Evolutionary conservation across 2,329 filamentous ascomycete species (phyloP), one percentile per base, ranked within the genome.

Genomic region (Ophiocordyceps camponoti-leonardi): DNA sequence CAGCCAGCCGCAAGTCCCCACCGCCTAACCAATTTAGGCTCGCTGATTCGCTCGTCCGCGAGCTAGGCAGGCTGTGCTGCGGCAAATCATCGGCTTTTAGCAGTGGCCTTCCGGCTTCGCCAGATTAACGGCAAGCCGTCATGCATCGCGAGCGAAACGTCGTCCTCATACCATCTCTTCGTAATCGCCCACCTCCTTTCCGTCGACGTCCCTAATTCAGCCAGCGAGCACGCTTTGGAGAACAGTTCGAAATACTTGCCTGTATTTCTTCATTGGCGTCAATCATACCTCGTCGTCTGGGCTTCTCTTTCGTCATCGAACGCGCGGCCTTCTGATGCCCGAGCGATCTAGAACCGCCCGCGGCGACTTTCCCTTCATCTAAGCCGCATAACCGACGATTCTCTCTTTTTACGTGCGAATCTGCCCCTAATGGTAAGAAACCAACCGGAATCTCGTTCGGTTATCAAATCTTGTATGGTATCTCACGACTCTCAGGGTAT

Each of bases 1-100:
- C 33, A 37, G 33, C 33, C 14, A 37, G 33, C 14, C 39, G 42
- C 39, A 18, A 19, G 43, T 49, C 50, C 50, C 52, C 53, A 52
- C 52, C 46, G 14, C 8, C 33, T 37, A 37, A 37, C 33, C 33
- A 18, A 16, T 16, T 18, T 16, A 16, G 16, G 33, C 33, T 7
- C 46, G 46, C 51, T 53, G 51, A 49, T 56, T 55, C 51, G 48
- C 33, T 37, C 33, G 33, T 18, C 33, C 16, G 33, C 51, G 33
- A 47, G 50, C 50, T 18, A 44, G 50, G 53, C 49, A 14, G 54
- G 56, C 55, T 60, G 56, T 58, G 56, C 54, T 48, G 45, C 59
- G 59, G 59, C 53, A 60, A 61, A 62, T 59, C 50, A 50, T 62
- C 58, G 59, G 59, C 55, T 53, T 46, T 55, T 60, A 56, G 54